Evolutionary conservation across 2,329 filamentous ascomycete species (phyloP).

Genomic region (Macrophomina phaseolina): DNA sequence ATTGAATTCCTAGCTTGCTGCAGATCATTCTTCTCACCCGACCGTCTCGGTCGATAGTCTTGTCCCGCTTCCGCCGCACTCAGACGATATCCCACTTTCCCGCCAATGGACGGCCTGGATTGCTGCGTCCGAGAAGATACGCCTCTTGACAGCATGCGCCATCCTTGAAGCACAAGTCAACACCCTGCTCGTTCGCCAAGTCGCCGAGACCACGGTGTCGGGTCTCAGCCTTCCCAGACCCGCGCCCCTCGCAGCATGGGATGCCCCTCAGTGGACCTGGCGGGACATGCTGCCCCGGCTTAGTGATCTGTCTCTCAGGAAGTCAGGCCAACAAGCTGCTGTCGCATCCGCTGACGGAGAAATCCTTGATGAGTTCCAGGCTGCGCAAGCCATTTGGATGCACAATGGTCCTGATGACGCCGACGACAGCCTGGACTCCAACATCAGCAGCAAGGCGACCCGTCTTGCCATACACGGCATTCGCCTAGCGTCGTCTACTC

Average conservation of each 20-base stretch:
- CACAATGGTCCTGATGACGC: neutral
- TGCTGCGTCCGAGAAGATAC: conserved; percentile 39
- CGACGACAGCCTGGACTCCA: neutral
- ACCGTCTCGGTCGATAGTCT: conserved; percentile 21
- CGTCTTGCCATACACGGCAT: conserved; percentile 10
- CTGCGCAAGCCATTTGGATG: conserved; percentile 15
- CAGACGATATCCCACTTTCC: conserved; percentile 34
- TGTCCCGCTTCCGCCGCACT: conserved; percentile 20
- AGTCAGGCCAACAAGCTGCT: conserved; percentile 4
- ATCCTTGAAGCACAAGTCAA: conserved; percentile 47
- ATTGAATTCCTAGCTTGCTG: conserved; percentile 11
- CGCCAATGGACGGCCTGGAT: conserved; percentile 44
- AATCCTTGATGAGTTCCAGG: conserved; percentile 16
- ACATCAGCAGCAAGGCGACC: conserved; percentile 15
- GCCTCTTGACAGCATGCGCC: conserved; percentile 49
- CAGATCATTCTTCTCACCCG: conserved; percentile 16
- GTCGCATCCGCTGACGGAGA: conserved; percentile 1
- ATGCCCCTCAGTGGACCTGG: conserved; percentile 34
- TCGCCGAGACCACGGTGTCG: conserved; percentile 23
- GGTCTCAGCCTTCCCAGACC: conserved; percentile 48
- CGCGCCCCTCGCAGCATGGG: conserved; percentile 44
- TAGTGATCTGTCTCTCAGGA: conserved; percentile 29
- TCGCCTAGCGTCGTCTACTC: conserved; percentile 28
- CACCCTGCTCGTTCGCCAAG: conserved; percentile 22
- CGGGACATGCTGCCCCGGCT: conserved; percentile 15